A percentile compares a stretch with the other conserved stretches of the same genome.
Evolutionary conservation across 2,329 filamentous ascomycete species (phyloP).

Genomic region (Fusarium longipes): DNA sequence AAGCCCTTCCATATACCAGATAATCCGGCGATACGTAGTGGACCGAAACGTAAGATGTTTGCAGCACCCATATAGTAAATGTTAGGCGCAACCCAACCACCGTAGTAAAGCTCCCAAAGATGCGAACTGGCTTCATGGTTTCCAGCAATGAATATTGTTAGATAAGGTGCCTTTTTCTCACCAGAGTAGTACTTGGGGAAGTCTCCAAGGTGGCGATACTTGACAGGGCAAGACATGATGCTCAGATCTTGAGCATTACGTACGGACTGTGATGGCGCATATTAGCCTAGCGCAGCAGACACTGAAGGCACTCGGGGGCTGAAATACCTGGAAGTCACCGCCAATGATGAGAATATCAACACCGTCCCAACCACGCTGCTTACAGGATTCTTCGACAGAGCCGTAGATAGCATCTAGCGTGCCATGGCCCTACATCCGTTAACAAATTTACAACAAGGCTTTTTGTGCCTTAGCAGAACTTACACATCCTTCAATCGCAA

Average conservation of each 20-base stretch:
- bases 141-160: conserved; percentile 92
- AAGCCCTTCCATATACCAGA: conserved; percentile 96
- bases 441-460: conserved; percentile 9
- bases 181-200: conserved; percentile 96
- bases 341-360: conserved; percentile 94
- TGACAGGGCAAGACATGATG: conserved; percentile 88
- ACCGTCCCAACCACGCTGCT: conserved; percentile 78
- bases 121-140: conserved; percentile 96
- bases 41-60: conserved; percentile 85
- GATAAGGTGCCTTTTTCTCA: conserved; percentile 78
- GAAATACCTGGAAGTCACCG: conserved; percentile 85
- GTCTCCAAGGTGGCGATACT: conserved; percentile 89
- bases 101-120: conserved; percentile 92
- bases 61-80: conserved; percentile 98
- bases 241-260: conserved; percentile 89
- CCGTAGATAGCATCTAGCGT: conserved; percentile 92
- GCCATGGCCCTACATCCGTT: conserved; percentile 79
- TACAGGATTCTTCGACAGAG: conserved; percentile 75
- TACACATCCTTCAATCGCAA: conserved; percentile 90
- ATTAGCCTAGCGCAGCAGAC: conserved; percentile 6
- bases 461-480: conserved; percentile 47
- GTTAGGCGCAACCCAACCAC: conserved; percentile 95
- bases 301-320: neutral
- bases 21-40: conserved; percentile 86
- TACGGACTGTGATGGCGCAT: conserved; percentile 68